Evolutionary conservation across 306 rosid genomes (phyloP).

Genomic region (Cucurbita pepo): DNA sequence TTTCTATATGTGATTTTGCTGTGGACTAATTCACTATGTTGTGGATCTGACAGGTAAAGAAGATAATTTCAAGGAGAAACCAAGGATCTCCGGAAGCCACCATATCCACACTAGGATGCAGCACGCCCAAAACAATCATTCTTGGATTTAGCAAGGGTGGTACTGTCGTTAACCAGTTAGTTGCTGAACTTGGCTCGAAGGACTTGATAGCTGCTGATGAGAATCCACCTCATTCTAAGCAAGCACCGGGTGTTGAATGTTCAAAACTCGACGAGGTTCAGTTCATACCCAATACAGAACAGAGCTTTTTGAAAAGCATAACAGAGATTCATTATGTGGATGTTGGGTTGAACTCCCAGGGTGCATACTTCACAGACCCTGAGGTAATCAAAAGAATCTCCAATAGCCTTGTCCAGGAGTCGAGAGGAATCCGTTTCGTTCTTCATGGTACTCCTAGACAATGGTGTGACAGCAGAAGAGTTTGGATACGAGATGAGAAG

Average conservation of each 20-base stretch:
- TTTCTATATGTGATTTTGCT: not conserved
- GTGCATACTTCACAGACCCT: constrained; percentile 51
- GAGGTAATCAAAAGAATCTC: constrained; percentile 39
- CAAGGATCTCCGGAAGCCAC: constrained; percentile 5
- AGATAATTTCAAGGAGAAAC: constrained; percentile 11
- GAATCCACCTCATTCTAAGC: constrained; percentile 5
- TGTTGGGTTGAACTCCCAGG: constrained; percentile 65
- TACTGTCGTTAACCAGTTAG: constrained; percentile 60
- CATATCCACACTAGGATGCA: constrained; percentile 4
- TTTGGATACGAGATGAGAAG: constrained; percentile 54
- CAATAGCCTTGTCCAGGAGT: constrained; percentile 20
- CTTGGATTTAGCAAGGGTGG: constrained; percentile 98
- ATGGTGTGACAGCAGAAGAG: constrained; percentile 52
- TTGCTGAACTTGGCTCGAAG: constrained; percentile 52
- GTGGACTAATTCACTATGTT: not conserved
- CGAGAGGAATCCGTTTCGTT: constrained; percentile 25
- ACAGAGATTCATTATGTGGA: constrained; percentile 66
- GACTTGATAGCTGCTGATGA: constrained; percentile 9
- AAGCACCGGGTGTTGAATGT: not conserved
- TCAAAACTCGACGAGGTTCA: constrained; percentile 8
- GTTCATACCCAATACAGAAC: constrained; percentile 34
- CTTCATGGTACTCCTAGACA: constrained; percentile 94
- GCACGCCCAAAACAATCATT: constrained; percentile 35
- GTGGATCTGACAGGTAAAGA: constrained; percentile 32
- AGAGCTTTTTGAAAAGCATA: constrained; percentile 42